A percentile compares a stretch with the other conserved stretches of the same genome.
These are phyloP conservation scores for Inonotus hispidus DNA, from an alignment of 1,284 basidiomycete species.

Conservation along the genomic window DNA sequence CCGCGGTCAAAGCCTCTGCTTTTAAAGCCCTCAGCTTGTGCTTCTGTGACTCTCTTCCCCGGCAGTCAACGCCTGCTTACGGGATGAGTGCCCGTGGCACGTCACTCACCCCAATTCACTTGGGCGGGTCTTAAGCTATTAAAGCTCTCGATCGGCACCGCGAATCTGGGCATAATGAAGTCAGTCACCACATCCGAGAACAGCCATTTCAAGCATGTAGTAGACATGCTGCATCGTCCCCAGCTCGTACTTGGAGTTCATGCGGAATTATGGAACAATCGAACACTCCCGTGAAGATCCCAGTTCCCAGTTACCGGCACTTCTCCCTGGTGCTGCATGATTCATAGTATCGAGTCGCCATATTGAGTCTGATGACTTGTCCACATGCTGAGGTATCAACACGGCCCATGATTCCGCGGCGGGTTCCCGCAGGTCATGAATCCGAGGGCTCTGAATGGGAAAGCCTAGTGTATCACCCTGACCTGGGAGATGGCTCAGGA, in stretches of 20 bases:
- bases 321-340: conserved; percentile 4
- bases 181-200: conserved; percentile 14
- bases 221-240: conserved; percentile 12
- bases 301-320: conserved; percentile 12
- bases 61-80: conserved; percentile 9
- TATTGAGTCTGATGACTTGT: conserved; percentile 4
- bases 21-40: conserved; percentile 14
- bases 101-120: conserved; percentile 19
- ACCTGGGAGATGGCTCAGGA: conserved; percentile 11
- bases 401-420: no score
- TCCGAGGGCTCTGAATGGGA: conserved; percentile 5
- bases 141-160: conserved; percentile 16
- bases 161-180: conserved; percentile 11
- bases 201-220: conserved; percentile 15
- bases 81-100: conserved; percentile 12
- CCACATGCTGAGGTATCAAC: conserved; percentile 11
- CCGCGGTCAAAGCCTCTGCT: conserved; percentile 13
- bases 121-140: conserved; percentile 12
- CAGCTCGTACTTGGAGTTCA: conserved; percentile 2
- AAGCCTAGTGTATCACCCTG: not conserved
- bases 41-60: conserved; percentile 14
- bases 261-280: conserved; percentile 1
- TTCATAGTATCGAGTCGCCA: not conserved
- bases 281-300: conserved; percentile 6
- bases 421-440: not conserved